Evolutionary conservation across 768 basidiomycete genomes (phyloP).

Genomic region (Pisolithus albus): DNA sequence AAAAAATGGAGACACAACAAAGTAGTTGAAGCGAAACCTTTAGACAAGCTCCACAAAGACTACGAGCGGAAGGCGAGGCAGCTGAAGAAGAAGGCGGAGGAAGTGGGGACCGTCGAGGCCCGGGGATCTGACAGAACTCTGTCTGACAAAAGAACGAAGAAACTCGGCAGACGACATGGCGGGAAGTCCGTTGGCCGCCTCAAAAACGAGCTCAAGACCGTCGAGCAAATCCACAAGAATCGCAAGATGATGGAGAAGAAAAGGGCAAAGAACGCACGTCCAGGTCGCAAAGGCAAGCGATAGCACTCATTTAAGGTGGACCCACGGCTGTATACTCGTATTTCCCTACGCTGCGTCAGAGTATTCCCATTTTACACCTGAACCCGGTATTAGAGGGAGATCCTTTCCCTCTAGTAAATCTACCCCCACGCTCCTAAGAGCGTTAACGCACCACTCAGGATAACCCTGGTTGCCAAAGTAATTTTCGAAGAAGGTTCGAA

Average conservation of each 20-base stretch:
- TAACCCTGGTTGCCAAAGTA: slow-evolving; percentile 78
- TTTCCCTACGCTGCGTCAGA: slow-evolving; percentile 32
- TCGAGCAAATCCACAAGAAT: slow-evolving; percentile 79
- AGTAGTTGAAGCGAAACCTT: slow-evolving; percentile 56
- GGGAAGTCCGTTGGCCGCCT: slow-evolving; percentile 58
- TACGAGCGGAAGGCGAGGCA: slow-evolving; percentile 71
- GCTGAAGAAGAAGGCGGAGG: slow-evolving; percentile 48
- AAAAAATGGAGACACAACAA: slow-evolving; percentile 72
- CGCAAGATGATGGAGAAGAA: slow-evolving; percentile 59
- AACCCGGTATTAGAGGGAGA: slow-evolving; percentile 48
- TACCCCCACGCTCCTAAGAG: slow-evolving; percentile 74
- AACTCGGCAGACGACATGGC: slow-evolving; percentile 40
- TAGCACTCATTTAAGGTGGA: slow-evolving; percentile 7
- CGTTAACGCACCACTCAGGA: slow-evolving; percentile 86
- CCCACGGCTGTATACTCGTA: slow-evolving; percentile 1
- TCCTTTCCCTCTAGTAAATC: slow-evolving; percentile 60
- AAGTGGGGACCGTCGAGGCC: slow-evolving; percentile 19
- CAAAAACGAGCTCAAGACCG: slow-evolving; percentile 79
- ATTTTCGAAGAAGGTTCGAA: slow-evolving; percentile 64
- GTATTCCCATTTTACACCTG: slow-evolving; percentile 79
- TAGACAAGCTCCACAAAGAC: slow-evolving; percentile 64
- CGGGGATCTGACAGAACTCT: slow-evolving; percentile 16
- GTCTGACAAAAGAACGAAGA: slow-evolving; percentile 28
- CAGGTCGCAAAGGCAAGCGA: slow-evolving; percentile 34
- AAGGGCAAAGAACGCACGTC: slow-evolving; percentile 77